Base-by-base conservation (phyloP, 139 green algal genomes). In the Klebsormidium nitens region DNA sequence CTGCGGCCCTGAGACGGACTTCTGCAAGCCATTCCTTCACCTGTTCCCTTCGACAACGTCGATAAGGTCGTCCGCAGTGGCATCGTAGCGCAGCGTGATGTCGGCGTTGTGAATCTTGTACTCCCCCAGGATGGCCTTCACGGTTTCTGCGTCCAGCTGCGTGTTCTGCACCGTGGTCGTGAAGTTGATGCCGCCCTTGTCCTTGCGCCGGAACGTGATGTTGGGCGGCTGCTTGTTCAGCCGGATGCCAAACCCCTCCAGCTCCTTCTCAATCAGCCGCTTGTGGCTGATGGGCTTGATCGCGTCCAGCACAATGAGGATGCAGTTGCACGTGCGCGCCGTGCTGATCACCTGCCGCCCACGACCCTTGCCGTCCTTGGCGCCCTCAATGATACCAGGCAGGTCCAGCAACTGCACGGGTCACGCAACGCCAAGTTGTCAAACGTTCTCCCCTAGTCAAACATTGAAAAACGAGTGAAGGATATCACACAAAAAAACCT, bases 241-340 rank as follows among this genome's bases (percentile, higher is more conserved):
- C 1, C 93, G 28, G 49, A 83, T 83, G 28, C 80, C 80, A 66
- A 86, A 84, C 3, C 80, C 86, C 46, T 96, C 90, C 1, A 95
- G 83, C 81, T 96, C 90, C 39, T 95, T 81, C 83, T 96, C 90
- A 56, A 96, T 96, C 39, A 96, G 79, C 48, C 74, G 65, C 80
- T 98, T 97, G 82, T 99, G 94, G 1, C 90, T 96, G 59, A 99
- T 91, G 38, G 94, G 94, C 81, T 99, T 99, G 4, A 98, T 79
- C 67, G 86, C 96, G 76, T 99, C 94, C 44, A 99, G 85, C 52
- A 98, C 89, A 58, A 99, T 97, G 31, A 98, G 77, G 75, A 99
- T 99, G 50, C 97, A 86, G 85, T 95, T 93, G 82, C 93, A 99
- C 17, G 93, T 98, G 36, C 92, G 86, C 1, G 93, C 93, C 0